Base-by-base conservation (phyloP, 1,284 basidiomycete genomes). In the Ustilago tritici region DNA sequence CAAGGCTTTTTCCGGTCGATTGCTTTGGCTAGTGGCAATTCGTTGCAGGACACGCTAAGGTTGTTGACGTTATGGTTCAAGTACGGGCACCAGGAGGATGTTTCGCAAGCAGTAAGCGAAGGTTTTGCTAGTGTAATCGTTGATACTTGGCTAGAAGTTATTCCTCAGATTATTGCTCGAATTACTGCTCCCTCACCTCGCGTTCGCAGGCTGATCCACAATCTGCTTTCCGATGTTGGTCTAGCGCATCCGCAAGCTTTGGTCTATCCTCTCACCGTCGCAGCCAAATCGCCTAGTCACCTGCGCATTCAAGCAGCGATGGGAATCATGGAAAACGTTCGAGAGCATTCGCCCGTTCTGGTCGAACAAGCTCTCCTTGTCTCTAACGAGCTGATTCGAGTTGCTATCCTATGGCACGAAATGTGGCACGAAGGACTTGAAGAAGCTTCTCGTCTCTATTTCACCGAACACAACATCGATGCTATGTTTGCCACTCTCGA, bases 331-430 rank as follows among this genome's bases (percentile, higher is more conserved):
- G 91, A 94, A 75, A 92, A 92, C 68, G 96, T 99, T 93, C 90
- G 91, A 75, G 95, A 98, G 78, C 96, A 99, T 87, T 95, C 93
- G 82, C 91, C 91, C 4, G 88, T 88, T 2, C 93, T 99, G 47
- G 96, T 99, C 53, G 92, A 93, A 76, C 96, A 99, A 88, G 97
- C 97, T 14, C 88, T 93, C 62, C 87, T 98, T 19, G 95, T 99
- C 84, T 94, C 93, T 86, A 92, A 94, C 55, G 97, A 99, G 86
- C 90, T 99, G 36, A 98, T 99, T 78, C 92, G 97, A 15, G 95
- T 98, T 4, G 97, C 97, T 2, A 99, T 99, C 74, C 88, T 99
- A 19, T 99, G 97, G 97, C 95, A 99, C 83, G 97, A 99, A 87
- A 89, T 97, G 83, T 99, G 97, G 97, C 95, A 98, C 83, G 97